phyloP scores from a whole-genome alignment of 768 basidiomycete genomes.

The Tubosaeta sp. region DNA sequence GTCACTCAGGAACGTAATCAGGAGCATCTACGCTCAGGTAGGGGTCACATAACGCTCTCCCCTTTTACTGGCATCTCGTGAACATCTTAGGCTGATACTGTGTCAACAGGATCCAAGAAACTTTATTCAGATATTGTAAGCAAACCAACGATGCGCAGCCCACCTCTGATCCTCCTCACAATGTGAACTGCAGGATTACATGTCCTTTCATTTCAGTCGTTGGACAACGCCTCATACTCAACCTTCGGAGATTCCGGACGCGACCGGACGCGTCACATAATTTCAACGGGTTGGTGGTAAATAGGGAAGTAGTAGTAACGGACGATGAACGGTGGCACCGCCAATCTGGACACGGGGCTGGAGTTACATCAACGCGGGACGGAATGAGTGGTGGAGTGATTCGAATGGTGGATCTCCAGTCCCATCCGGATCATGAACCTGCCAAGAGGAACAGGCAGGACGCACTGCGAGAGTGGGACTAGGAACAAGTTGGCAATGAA shows the following conservation, averaged over 20 bases:
- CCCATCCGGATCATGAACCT: neutral
- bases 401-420: neutral
- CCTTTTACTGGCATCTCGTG: neutral
- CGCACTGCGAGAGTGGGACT: neutral
- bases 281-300: neutral
- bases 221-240: slow-evolving; percentile 19
- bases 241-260: slow-evolving; percentile 7
- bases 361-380: neutral
- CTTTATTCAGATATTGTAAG: neutral
- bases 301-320: neutral
- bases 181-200: neutral
- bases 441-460: neutral
- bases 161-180: neutral
- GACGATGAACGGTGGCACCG: neutral
- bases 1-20: neutral
- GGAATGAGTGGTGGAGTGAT: neutral
- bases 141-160: neutral
- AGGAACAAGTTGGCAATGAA: neutral
- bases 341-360: neutral
- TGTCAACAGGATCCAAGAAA: slow-evolving; percentile 2
- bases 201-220: neutral
- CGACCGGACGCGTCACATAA: neutral
- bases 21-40: slow-evolving; percentile 11
- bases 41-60: neutral
- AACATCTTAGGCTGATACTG: neutral